Evolutionary conservation across 2,329 filamentous ascomycete species (phyloP).

Genomic region (Colletotrichum agaves): DNA sequence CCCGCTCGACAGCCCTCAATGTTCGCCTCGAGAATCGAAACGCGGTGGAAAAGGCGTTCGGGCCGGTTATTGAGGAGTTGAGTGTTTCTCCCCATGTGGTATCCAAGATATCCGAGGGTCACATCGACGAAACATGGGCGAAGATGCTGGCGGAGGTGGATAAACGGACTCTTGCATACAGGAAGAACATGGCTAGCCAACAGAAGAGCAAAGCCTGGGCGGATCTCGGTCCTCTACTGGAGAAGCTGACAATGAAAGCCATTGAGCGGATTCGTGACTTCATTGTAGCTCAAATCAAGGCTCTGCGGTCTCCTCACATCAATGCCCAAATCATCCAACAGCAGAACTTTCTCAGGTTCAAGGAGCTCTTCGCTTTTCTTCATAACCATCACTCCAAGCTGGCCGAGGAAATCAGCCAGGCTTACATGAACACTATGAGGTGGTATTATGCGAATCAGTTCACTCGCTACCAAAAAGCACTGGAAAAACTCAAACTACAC

Average conservation of each 20-base stretch:
- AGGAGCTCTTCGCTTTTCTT: constrained; percentile 87
- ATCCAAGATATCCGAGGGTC: constrained; percentile 85
- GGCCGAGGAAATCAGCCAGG: constrained; percentile 88
- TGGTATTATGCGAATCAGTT: constrained; percentile 98
- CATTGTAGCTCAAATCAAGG: constrained; percentile 93
- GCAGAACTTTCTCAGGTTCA: constrained; percentile 88
- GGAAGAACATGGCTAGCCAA: constrained; percentile 71
- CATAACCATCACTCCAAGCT: constrained; percentile 84
- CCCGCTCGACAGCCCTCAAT: constrained; percentile 84
- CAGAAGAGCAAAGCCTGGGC: constrained; percentile 78
- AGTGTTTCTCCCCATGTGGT: constrained; percentile 88
- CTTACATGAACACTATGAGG: constrained; percentile 98
- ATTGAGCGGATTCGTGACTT: constrained; percentile 93
- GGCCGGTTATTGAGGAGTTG: constrained; percentile 90
- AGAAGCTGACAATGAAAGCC: constrained; percentile 85
- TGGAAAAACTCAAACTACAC: constrained; percentile 88
- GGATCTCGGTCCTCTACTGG: constrained; percentile 86
- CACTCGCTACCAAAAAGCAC: constrained; percentile 82
- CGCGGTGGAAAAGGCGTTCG: constrained; percentile 87
- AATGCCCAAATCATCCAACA: constrained; percentile 98
- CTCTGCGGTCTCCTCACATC: constrained; percentile 91
- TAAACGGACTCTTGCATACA: constrained; percentile 77
- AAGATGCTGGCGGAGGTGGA: constrained; percentile 86
- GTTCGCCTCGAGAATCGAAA: constrained; percentile 88
- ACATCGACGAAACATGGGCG: constrained; percentile 90